phyloP scores from a whole-genome alignment of 139 green algal genomes.

The Closterium sp. region DNA sequence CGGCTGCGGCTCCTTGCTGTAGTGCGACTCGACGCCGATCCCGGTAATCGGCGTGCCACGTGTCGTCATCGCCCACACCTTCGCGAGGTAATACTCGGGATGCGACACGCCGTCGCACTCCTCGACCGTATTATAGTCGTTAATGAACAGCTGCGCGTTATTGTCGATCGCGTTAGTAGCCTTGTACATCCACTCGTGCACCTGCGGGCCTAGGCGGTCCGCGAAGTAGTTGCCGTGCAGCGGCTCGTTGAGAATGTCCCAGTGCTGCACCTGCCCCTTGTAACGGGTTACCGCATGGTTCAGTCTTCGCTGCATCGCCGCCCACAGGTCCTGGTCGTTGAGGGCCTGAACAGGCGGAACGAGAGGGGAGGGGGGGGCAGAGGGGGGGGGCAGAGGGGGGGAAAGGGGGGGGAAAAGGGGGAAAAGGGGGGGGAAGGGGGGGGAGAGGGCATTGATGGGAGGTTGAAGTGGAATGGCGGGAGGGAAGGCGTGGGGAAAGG shows the following conservation, averaged over 20 bases:
- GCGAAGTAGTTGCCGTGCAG: slow-evolving; percentile 47
- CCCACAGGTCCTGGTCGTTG: slow-evolving; percentile 1
- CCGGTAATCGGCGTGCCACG: not conserved
- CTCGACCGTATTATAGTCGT: slow-evolving; percentile 48
- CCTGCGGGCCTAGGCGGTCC: not conserved
- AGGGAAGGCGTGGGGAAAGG: not conserved
- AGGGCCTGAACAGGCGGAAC: slow-evolving; percentile 2
- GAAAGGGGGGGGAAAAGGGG: not conserved
- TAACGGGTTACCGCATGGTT: slow-evolving; percentile 23
- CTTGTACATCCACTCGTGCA: slow-evolving; percentile 22
- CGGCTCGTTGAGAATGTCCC: slow-evolving; percentile 55
- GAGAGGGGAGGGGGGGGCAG: not conserved
- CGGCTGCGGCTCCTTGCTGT: not conserved
- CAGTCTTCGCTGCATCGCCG: slow-evolving; percentile 33
- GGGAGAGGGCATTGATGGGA: not conserved
- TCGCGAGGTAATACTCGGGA: slow-evolving; percentile 11
- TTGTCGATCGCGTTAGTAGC: slow-evolving; percentile 5
- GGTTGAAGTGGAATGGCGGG: not conserved
- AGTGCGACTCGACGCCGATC: slow-evolving; percentile 25
- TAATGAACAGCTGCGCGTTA: slow-evolving; percentile 32
- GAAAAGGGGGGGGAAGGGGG: not conserved
- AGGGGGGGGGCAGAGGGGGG: not conserved
- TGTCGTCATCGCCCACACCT: not conserved
- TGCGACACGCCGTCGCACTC: slow-evolving; percentile 23
- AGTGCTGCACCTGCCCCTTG: slow-evolving; percentile 38